phyloP scores from a whole-genome alignment of 2,329 filamentous ascomycete genomes.

The Penicillium sp. region DNA sequence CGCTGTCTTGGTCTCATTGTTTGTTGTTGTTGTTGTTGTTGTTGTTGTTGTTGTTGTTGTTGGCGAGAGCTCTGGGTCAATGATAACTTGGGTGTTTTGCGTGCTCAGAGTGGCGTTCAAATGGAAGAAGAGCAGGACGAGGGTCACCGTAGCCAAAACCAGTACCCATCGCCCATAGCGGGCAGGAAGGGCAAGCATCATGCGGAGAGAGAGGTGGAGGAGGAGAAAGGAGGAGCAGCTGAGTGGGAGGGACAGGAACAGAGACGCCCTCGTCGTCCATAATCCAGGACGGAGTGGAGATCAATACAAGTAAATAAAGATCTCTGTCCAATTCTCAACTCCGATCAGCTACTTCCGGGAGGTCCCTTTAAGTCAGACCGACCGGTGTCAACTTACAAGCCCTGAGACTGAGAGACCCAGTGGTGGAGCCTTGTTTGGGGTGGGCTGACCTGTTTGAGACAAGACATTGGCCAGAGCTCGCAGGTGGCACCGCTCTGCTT shows the following conservation, averaged over 20 bases:
- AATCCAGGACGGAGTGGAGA: not conserved
- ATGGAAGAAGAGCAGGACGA: conserved; percentile 22
- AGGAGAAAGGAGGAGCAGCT: not conserved
- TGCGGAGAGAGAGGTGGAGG: not conserved
- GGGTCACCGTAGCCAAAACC: conserved; percentile 14
- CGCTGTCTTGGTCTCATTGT: conserved; percentile 4
- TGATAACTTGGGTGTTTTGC: conserved; percentile 11
- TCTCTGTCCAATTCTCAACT: not conserved
- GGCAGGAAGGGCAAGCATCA: conserved; percentile 21
- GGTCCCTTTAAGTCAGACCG: conserved; percentile 6
- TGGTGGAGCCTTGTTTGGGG: conserved; percentile 18
- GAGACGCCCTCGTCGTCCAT: conserved; percentile 4
- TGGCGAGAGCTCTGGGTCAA: conserved; percentile 2
- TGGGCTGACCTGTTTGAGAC: conserved; percentile 6
- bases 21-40: not conserved
- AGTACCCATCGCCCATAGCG: conserved; percentile 27
- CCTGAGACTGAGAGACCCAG: not conserved
- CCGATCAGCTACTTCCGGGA: conserved; percentile 1
- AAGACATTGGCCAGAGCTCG: conserved; percentile 5
- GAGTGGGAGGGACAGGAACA: conserved; percentile 22
- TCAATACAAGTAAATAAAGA: not conserved
- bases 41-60: not conserved
- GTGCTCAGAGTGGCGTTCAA: conserved; percentile 11
- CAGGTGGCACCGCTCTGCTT: conserved; percentile 11
- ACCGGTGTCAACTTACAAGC: not conserved